phyloP scores from a whole-genome alignment of 2,329 filamentous ascomycete genomes.

The Sporothrix inflata region DNA sequence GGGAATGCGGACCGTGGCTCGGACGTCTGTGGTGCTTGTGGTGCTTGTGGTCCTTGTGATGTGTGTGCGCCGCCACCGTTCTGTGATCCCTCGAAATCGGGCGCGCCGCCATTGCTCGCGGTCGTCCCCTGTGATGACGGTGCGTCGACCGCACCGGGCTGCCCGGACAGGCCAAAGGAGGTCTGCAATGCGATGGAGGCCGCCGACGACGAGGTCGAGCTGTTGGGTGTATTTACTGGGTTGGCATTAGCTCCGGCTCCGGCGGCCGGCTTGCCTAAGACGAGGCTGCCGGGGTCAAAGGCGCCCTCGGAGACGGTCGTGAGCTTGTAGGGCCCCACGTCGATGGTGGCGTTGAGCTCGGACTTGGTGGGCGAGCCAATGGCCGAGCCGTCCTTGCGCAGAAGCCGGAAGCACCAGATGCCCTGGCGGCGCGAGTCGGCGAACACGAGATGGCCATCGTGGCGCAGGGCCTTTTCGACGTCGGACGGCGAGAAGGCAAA shows the following conservation, averaged over 20 bases:
- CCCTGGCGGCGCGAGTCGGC: conserved; percentile 55
- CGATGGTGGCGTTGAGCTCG: conserved; percentile 47
- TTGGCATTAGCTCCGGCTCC: conserved; percentile 45
- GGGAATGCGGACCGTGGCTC: conserved; percentile 34
- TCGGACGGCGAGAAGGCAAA: conserved; percentile 54
- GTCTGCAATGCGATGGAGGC: conserved; percentile 40
- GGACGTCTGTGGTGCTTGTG: background rate
- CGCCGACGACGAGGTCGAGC: conserved; percentile 51
- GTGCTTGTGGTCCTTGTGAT: background rate
- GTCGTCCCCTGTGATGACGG: background rate
- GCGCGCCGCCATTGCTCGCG: background rate
- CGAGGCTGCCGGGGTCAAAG: conserved; percentile 54
- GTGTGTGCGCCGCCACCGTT: background rate
- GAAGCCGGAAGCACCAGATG: conserved; percentile 60
- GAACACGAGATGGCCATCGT: conserved; percentile 57
- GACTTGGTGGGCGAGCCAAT: conserved; percentile 35
- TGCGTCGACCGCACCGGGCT: background rate
- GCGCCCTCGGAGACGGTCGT: conserved; percentile 52
- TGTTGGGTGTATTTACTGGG: conserved; percentile 50
- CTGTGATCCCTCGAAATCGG: background rate
- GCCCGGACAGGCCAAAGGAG: background rate
- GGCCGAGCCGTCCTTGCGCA: conserved; percentile 46
- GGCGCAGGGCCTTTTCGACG: conserved; percentile 55
- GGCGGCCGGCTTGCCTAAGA: conserved; percentile 42
- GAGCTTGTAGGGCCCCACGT: conserved; percentile 51